These are phyloP conservation scores for Acanthamoeba sp. DNA, from an alignment of 208 protist genomes.

Conservation along the genomic window DNA sequence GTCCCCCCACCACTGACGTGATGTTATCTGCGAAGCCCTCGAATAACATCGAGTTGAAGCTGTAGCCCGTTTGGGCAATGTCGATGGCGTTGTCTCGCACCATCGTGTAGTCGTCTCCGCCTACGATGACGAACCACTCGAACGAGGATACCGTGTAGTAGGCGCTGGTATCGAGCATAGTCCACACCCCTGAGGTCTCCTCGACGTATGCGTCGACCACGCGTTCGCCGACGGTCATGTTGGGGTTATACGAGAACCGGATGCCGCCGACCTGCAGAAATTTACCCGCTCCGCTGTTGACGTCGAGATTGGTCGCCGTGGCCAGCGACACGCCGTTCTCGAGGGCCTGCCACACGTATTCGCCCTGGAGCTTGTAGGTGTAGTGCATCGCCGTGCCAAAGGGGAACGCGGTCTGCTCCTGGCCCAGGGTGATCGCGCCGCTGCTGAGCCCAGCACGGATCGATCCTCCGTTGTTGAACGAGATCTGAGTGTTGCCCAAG, in stretches of 20 bases:
- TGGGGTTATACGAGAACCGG: neutral
- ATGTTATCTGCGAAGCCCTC: neutral
- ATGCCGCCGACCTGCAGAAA: constrained; percentile 56
- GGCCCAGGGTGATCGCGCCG: constrained; percentile 16
- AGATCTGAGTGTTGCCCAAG: constrained; percentile 33
- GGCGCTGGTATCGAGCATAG: neutral
- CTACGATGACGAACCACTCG: constrained; percentile 42
- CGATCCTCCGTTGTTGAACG: constrained; percentile 27
- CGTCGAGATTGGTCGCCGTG: neutral
- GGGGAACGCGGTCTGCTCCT: constrained; percentile 69
- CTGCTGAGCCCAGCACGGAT: constrained; percentile 7
- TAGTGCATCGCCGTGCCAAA: constrained; percentile 27
- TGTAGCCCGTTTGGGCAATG: neutral
- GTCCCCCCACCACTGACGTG: neutral
- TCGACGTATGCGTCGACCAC: constrained; percentile 39
- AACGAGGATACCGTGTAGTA: constrained; percentile 31
- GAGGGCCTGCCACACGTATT: constrained; percentile 50
- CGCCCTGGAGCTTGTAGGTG: constrained; percentile 67
- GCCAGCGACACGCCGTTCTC: constrained; percentile 38
- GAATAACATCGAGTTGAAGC: constrained; percentile 2
- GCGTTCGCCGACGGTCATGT: neutral
- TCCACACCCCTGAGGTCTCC: neutral
- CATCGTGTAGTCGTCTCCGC: constrained; percentile 56
- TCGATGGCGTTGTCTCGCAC: neutral
- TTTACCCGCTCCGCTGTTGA: constrained; percentile 52